Evolutionary conservation across 2,329 filamentous ascomycete species (phyloP), one percentile per base, ranked within the genome.

Genomic region (Ophiocordyceps australis): DNA sequence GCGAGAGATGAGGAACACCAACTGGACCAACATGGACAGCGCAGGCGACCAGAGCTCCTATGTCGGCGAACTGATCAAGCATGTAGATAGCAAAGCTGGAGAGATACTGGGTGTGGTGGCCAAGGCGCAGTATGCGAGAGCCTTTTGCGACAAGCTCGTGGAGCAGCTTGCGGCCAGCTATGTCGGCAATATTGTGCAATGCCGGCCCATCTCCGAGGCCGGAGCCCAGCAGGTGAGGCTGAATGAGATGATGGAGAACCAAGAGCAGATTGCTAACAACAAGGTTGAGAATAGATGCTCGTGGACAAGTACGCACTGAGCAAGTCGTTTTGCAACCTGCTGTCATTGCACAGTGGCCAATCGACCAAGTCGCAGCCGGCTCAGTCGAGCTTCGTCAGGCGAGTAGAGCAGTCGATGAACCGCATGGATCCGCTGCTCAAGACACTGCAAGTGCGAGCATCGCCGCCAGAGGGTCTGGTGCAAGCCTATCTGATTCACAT

Each of bases 401-500:
- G 89, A 24, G 81, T 94, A 25, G 80, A 77, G 42, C 66, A 74
- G 32, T 76, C 70, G 42, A 89, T 93, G 63, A 71, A 72, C 30
- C 81, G 83, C 37, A 74, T 95, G 35, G 86, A 95, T 42, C 79
- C 82, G 1, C 66, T 98, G 14, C 74, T 98, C 39, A 98, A 98
- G 53, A 95, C 89, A 3, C 67, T 98, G 4, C 89, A 98, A 59
- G 86, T 98, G 24, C 81, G 81, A 16, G 73, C 85, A 3, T 80
- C 78, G 5, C 89, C 89, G 0, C 79, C 86, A 0, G 89, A 98
- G 56, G 86, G 81, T 3, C 68, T 98, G 4, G 85, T 98, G 0
- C 86, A 95, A 54, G 89, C 89, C 18, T 98, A 98, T 47, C 72
- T 98, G 18, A 92, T 95, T 49, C 89, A 95, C 53, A 89, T 98